Evolutionary conservation across 164 flowering plant species (phyloP).

Genomic region (Magnolia kwangsiensis): DNA sequence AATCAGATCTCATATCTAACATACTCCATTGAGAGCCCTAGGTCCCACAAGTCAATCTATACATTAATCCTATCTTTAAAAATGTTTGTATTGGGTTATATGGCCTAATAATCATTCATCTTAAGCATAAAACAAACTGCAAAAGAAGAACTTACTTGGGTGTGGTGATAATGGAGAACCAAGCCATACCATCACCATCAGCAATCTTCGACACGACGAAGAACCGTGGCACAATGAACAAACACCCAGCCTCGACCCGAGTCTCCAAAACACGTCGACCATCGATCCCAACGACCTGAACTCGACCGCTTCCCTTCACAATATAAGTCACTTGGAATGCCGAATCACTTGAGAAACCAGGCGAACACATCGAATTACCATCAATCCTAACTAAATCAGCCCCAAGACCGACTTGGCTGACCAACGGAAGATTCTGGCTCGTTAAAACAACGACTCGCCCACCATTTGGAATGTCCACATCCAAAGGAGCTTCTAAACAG

Average conservation of each 20-base stretch:
- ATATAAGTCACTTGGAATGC: slow-evolving; percentile 83
- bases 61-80: too few species aligned
- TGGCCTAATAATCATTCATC: not conserved
- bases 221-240: slow-evolving; percentile 82
- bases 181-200: slow-evolving; percentile 55
- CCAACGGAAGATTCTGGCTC: slow-evolving; percentile 71
- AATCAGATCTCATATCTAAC: too few species aligned
- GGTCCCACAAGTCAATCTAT: too few species aligned
- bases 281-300: slow-evolving; percentile 72
- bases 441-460: slow-evolving; percentile 74
- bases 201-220: slow-evolving; percentile 72
- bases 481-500: slow-evolving; percentile 77
- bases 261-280: slow-evolving; percentile 60
- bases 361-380: slow-evolving; percentile 78
- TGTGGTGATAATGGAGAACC: slow-evolving; percentile 84
- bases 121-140: not conserved
- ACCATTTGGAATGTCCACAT: slow-evolving; percentile 64
- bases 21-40: too few species aligned
- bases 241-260: slow-evolving; percentile 50
- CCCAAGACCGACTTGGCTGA: slow-evolving; percentile 78
- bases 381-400: slow-evolving; percentile 85
- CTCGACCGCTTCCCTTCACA: slow-evolving; percentile 74
- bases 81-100: not conserved
- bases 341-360: slow-evolving; percentile 87
- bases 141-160: slow-evolving; percentile 50